Evolutionary conservation across 305 asterid species (phyloP), one percentile per base, ranked within the genome.

Genomic region (Plantago coronopus): DNA sequence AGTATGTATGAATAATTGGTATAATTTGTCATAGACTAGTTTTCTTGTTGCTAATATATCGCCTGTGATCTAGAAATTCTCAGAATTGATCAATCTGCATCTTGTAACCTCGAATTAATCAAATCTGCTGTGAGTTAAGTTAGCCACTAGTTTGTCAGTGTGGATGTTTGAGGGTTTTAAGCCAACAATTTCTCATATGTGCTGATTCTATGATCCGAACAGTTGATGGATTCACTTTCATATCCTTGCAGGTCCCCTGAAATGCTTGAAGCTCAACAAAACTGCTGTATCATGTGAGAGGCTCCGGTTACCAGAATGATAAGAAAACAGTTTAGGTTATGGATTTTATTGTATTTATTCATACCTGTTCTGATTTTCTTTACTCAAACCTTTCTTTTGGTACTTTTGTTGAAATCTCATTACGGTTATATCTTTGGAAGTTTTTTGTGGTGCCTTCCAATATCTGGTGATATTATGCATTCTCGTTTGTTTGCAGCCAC

Each of bases 191-290:
- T 20, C n/a, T 29, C 8, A 18, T 62, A 46, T 31, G 42, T 14
- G 38, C 16, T 23, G 17, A 3, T 20, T 18, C 25, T 48, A 53
- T 40, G 15, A 37, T 23, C 42, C 40, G 14, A 40, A 23, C 23
- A 40, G 25, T 59, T 49, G 48, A 70, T 21, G 18, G 25, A 57
- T 49, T 55, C 9, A 56, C 59, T 48, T 38, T 61, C 34, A 31
- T 71, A 47, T 49, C 70, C 61, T 66, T 77, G 75, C 86, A 91
- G 95, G 74, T 79, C 97, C 53, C 93, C 97, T 0, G 95, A 87
- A 71, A 84, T 84, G 95, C 65, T 83, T 19, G 90, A 83, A 69
- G 75, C 88, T 20, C 90, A 90, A 66, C 91, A 78, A 74, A 81
- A 81, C 63, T 90, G 96, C 63, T 47, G 83, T 51, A 74, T 90